Evolutionary conservation across 2,329 filamentous ascomycete genomes (phyloP), one percentile per base, ranked within the genome.

Genomic region (Camillea tinctor): DNA sequence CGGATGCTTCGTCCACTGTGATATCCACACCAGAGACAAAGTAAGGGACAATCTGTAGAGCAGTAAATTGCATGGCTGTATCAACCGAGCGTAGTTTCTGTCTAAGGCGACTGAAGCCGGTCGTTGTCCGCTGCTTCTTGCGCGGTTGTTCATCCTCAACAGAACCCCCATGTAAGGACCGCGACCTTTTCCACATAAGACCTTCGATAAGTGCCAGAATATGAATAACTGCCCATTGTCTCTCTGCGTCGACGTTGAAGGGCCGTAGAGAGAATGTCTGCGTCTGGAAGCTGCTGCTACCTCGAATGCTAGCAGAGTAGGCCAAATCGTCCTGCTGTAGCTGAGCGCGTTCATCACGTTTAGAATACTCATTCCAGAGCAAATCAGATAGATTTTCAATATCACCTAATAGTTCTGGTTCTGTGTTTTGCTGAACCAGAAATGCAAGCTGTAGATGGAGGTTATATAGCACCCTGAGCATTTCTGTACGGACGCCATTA

Each of bases 291-390:
- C 75, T 79, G 67, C 79, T 75, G 56, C 67, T 59, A 64, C 80
- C 71, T 70, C 78, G 69, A 69, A 72, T 67, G 69, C 81, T 72
- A 66, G 79, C 66, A 52, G 81, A 70, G 64, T 91, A 90, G 0
- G 81, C 77, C 23, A 97, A 72, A 68, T 97, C 91, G 61, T 91
- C 87, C n/a, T 96, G 76, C 64, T 92, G 89, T 11, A 98, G 80
- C 44, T 88, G 85, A 53, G 91, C 88, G 60, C 86, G 86, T 53
- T 90, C 87, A 40, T 86, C 81, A 61, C 92, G 84, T 64, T 81
- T 88, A 3, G 85, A 81, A 74, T 98, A 98, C 69, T 97, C 94
- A 8, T 78, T 77, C 78, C 88, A 89, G n/a, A 99, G 76, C 3
- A 83, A 80, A 51, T 93, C 88, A 36, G 88, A 72, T 1, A 97